A percentile compares a stretch with the other conserved stretches of the same genome.
Conservation (phyloP, 2,329 filamentous ascomycete species). For the Penicillium sp. region DNA sequence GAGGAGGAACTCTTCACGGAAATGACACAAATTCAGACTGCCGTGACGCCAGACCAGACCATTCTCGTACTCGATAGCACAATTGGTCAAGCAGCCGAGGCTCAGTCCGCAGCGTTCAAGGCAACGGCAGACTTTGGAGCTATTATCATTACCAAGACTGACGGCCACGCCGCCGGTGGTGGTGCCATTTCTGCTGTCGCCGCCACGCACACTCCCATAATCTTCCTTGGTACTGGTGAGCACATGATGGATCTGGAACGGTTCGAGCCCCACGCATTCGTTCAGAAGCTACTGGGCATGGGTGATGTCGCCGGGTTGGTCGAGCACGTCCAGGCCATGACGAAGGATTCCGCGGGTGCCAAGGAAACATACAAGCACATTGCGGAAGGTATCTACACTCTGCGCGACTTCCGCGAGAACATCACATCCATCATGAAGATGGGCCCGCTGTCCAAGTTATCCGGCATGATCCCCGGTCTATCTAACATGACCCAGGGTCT, state of each 20-base stretch:
- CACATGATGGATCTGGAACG: slow-evolving; percentile 93
- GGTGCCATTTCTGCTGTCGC: slow-evolving; percentile 97
- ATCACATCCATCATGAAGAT: slow-evolving; percentile 99
- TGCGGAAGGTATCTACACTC: slow-evolving; percentile 90
- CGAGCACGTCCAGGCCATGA: slow-evolving; percentile 93
- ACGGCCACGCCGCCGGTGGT: slow-evolving; percentile 91
- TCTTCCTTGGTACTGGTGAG: slow-evolving; percentile 96
- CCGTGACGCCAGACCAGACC: slow-evolving; percentile 89
- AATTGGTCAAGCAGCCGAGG: slow-evolving; percentile 93
- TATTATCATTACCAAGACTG: slow-evolving; percentile 98
- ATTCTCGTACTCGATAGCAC: slow-evolving; percentile 97
- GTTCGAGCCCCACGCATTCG: slow-evolving; percentile 88
- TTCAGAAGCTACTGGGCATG: slow-evolving; percentile 93
- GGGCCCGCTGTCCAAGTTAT: slow-evolving; percentile 95
- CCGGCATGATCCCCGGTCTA: slow-evolving; percentile 96
- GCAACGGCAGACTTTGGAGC: slow-evolving; percentile 94
- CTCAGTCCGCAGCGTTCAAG: slow-evolving; percentile 95
- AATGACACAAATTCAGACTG: slow-evolving; percentile 93
- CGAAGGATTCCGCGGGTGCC: slow-evolving; percentile 71
- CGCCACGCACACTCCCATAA: slow-evolving; percentile 92
- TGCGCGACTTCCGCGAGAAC: slow-evolving; percentile 91
- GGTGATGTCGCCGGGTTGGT: slow-evolving; percentile 93
- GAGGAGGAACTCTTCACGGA: slow-evolving; percentile 94
- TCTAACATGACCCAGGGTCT: slow-evolving; percentile 91
- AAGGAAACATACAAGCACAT: slow-evolving; percentile 99